Percentiles rank a stretch among this genome's conserved stretches.
These are phyloP conservation scores for Hanseniaspora lindneri DNA, from an alignment of 805 yeast species.

Conservation along the genomic window DNA sequence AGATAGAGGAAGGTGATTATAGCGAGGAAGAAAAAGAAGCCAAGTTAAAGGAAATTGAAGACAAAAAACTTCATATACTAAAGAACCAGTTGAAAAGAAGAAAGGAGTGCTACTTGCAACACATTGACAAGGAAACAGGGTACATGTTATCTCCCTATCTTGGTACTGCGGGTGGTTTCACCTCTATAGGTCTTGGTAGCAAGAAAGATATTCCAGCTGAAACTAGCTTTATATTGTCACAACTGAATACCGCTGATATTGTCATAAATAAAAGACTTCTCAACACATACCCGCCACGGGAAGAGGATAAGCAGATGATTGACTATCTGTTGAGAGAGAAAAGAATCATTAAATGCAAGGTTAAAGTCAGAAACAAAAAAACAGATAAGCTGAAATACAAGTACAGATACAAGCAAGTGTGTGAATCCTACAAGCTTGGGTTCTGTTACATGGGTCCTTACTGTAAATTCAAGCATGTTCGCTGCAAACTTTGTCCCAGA, in stretches of 20 bases:
- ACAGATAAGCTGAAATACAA: conserved; percentile 35
- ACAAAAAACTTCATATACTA: not conserved
- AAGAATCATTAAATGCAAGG: conserved; percentile 6
- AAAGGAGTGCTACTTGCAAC: conserved; percentile 87
- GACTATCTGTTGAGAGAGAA: conserved; percentile 8
- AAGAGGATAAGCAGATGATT: conserved; percentile 2
- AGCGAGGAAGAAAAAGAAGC: conserved; percentile 3
- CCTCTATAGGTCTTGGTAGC: conserved; percentile 2
- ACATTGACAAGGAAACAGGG: conserved; percentile 67
- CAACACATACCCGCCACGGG: conserved; percentile 8
- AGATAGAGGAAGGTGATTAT: not conserved
- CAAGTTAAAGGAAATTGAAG: not conserved
- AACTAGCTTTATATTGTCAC: not conserved
- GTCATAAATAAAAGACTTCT: conserved; percentile 4
- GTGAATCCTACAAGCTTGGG: conserved; percentile 72
- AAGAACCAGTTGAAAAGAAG: conserved; percentile 23
- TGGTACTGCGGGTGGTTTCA: conserved; percentile 9
- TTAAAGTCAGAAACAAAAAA: conserved; percentile 6
- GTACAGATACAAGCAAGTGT: conserved; percentile 42
- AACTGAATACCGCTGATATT: not conserved
- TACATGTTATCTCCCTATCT: conserved; percentile 5
- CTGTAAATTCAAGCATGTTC: conserved; percentile 68
- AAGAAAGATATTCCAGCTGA: conserved; percentile 1
- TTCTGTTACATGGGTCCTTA: conserved; percentile 87
- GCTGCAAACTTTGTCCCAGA: conserved; percentile 63